Percentiles rank a stretch among this genome's conserved stretches.
Evolutionary conservation across 2,329 filamentous ascomycete species (phyloP).

Genomic region (Thielaviopsis musarum): DNA sequence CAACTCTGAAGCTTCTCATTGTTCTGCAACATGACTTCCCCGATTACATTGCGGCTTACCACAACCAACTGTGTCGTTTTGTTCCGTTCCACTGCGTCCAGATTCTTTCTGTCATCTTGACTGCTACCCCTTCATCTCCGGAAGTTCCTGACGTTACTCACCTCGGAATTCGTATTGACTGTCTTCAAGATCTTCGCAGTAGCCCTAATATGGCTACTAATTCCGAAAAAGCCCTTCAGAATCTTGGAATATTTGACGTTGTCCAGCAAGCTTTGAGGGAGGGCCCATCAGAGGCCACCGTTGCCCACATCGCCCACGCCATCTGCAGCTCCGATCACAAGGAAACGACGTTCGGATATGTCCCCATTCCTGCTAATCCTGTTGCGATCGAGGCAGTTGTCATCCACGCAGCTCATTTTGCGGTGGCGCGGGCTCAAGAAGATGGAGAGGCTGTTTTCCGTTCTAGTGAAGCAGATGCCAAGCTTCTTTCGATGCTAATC

Average conservation of each 20-base stretch:
- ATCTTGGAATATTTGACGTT: slow-evolving; percentile 39
- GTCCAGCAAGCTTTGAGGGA: slow-evolving; percentile 40
- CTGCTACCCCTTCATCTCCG: slow-evolving; percentile 59
- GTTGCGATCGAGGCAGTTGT: slow-evolving; percentile 65
- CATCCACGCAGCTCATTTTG: slow-evolving; percentile 63
- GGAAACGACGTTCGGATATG: slow-evolving; percentile 47
- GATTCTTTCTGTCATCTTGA: slow-evolving; percentile 73
- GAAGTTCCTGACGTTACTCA: slow-evolving; percentile 62
- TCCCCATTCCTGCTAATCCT: slow-evolving; percentile 51
- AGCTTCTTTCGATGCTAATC: slow-evolving; percentile 58
- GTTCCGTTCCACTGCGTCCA: slow-evolving; percentile 76
- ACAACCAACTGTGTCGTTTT: slow-evolving; percentile 62
- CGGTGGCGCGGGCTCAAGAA: slow-evolving; percentile 41
- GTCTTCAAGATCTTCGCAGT: slow-evolving; percentile 55
- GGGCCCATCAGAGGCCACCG: slow-evolving; percentile 52
- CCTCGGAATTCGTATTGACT: slow-evolving; percentile 58
- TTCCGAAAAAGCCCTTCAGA: slow-evolving; percentile 35
- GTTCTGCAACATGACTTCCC: slow-evolving; percentile 88
- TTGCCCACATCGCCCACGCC: slow-evolving; percentile 61
- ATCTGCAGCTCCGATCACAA: slow-evolving; percentile 38
- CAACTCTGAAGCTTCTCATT: slow-evolving; percentile 64
- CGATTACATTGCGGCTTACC: slow-evolving; percentile 79
- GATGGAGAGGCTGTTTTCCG: slow-evolving; percentile 40
- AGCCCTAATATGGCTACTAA: slow-evolving; percentile 50
- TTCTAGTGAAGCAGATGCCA: slow-evolving; percentile 36